Percentiles rank a stretch among this genome's conserved stretches.
Evolutionary conservation across 2,329 filamentous ascomycete genomes (phyloP).

Genomic region (Esteya vermicola): DNA sequence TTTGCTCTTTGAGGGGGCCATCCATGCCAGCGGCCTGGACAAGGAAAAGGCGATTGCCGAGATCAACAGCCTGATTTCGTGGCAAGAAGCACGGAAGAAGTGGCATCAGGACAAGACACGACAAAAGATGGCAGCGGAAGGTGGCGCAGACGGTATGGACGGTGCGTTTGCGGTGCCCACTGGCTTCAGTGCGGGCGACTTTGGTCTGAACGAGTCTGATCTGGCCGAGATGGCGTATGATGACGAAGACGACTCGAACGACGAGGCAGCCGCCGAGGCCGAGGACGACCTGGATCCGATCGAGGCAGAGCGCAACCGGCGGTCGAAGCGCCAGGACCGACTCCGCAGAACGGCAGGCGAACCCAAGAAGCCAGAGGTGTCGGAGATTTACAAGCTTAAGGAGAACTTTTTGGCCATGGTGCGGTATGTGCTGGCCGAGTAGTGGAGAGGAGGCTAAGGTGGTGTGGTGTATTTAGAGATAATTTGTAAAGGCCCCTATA

Average conservation of each 20-base stretch:
- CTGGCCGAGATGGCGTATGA: conserved; percentile 75
- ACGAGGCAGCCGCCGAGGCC: conserved; percentile 51
- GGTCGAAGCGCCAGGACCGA: conserved; percentile 65
- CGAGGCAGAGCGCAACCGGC: conserved; percentile 64
- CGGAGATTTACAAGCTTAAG: conserved; percentile 65
- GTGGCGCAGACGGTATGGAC: conserved; percentile 14
- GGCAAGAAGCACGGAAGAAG: conserved; percentile 92
- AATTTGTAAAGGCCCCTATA: too few relatives aligned
- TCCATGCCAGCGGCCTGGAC: conserved; percentile 53
- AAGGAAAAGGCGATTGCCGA: conserved; percentile 60
- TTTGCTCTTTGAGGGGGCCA: conserved; percentile 71
- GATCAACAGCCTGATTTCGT: conserved; percentile 74
- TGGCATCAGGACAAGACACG: conserved; percentile 97
- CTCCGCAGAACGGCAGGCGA: conserved; percentile 71
- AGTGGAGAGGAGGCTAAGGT: conserved; percentile 15
- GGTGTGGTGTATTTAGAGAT: not conserved
- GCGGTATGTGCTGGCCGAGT: conserved; percentile 65
- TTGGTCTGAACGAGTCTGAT: conserved; percentile 78
- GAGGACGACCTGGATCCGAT: conserved; percentile 80
- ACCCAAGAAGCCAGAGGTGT: conserved; percentile 65
- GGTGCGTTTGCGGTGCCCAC: conserved; percentile 31
- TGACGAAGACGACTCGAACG: conserved; percentile 48
- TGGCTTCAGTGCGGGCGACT: conserved; percentile 67
- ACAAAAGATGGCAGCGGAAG: conserved; percentile 95
- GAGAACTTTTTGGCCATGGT: conserved; percentile 74